Conservation (phyloP, 2,329 filamentous ascomycete genomes). For the Claviceps paspali region DNA sequence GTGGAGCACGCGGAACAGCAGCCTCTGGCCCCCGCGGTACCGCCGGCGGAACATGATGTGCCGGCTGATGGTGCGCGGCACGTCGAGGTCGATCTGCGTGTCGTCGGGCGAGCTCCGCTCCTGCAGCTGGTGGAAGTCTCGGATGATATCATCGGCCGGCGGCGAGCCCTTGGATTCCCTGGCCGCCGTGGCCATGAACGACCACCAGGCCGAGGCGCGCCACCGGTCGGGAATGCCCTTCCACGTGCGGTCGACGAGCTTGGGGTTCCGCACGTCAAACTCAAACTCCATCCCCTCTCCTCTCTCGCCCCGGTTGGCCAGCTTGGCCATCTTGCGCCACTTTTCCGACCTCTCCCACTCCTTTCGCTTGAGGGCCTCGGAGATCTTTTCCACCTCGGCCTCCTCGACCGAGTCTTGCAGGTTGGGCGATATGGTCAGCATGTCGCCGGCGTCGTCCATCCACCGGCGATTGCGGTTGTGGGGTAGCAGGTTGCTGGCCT, state of each 20-base stretch:
- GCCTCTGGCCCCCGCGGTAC: conserved; percentile 80
- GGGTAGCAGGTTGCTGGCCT: conserved; percentile 43
- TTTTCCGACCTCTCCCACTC: conserved; percentile 50
- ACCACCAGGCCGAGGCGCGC: conserved; percentile 88
- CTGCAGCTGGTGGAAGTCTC: conserved; percentile 58
- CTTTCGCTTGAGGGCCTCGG: conserved; percentile 44
- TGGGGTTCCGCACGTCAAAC: conserved; percentile 70
- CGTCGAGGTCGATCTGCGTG: conserved; percentile 92
- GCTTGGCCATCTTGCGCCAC: conserved; percentile 51
- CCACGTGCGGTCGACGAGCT: conserved; percentile 85
- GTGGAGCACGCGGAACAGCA: conserved; percentile 86
- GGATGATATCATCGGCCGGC: conserved; percentile 56
- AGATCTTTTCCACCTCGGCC: conserved; percentile 33
- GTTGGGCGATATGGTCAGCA: conserved; percentile 45
- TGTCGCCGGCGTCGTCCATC: conserved; percentile 52
- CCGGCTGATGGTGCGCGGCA: conserved; percentile 82
- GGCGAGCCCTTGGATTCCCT: conserved; percentile 43
- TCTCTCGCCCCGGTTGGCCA: conserved; percentile 33
- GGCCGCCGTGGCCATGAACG: conserved; percentile 70
- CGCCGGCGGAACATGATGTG: conserved; percentile 95
- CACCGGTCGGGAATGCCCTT: conserved; percentile 96
- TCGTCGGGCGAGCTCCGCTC: conserved; percentile 70
- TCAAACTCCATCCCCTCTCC: conserved; percentile 52
- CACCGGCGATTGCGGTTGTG: conserved; percentile 45
- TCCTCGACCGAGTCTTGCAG: conserved; percentile 41